Base-by-base conservation (phyloP, 768 basidiomycete genomes). In the Stropharia rugosoannulata region DNA sequence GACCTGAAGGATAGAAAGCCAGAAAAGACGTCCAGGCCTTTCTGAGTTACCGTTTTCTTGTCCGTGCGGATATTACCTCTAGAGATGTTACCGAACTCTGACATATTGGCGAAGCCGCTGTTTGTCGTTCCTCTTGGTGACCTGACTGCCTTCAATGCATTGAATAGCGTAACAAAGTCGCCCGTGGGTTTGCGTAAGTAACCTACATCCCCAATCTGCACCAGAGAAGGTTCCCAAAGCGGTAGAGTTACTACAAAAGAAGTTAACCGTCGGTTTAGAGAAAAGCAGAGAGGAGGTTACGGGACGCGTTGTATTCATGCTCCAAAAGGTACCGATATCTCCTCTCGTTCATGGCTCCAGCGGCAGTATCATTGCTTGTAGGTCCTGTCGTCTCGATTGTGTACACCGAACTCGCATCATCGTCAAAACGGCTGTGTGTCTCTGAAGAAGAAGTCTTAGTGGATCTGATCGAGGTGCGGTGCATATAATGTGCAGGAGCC, bases 181-280 rank as follows among this genome's bases (percentile, higher is more conserved):
- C 90, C 91, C n/a, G 70, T 69, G 0, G 85, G 81, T 61, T 86
- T 88, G 35, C 75, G 76, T 22, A 92, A 70, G 66, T 88, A 94
- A 2, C 92, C 92, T 8, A 93, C 85, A 2, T 85, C 83, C 6
- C 91, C 92, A 2, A 92, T 70, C 11, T 76, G 67, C 0, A 93
- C 80, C 5, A 63, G 75, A 3, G 79, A 71, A 1, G 91, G 91
- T 4, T 74, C 77, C 90, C 90, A 94, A 5, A 92, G 70, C 6
- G 90, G 86, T 18, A 86, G 68, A 0, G 77, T 82, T 56, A 90
- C 85, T 86, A 36, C 3, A 37, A 53, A 42, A 36, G 52, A 25
- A 38, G 44, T 29, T 55, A 44, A 53, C 55, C 27, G 45, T 29
- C 13, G 42, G 27, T 35, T 19, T 1, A 43, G 25, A 19, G 25